phyloP scores from a whole-genome alignment of 2,329 filamentous ascomycete genomes.

The Coniochaeta sp. region DNA sequence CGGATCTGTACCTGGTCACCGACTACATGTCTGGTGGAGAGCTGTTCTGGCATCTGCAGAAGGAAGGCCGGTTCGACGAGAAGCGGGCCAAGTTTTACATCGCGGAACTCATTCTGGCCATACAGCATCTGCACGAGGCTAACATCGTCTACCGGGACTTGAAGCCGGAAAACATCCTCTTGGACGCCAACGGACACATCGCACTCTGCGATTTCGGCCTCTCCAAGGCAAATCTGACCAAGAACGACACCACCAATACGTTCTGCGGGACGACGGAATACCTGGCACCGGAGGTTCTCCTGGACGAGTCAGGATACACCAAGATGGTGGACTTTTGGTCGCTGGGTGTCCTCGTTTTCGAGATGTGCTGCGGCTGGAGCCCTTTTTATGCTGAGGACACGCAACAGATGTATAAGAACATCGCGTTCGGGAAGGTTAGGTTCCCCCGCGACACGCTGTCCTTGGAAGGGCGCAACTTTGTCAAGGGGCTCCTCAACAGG shows the following conservation, averaged over 20 bases:
- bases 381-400: conserved; percentile 99
- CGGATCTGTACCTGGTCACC: conserved; percentile 95
- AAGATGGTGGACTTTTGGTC: conserved; percentile 99
- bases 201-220: conserved; percentile 95
- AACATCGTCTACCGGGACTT: conserved; percentile 97
- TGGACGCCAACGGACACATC: conserved; percentile 97
- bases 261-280: conserved; percentile 99
- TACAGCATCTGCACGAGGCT: conserved; percentile 92
- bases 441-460: conserved; percentile 94
- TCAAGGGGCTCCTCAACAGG: conserved; percentile 93
- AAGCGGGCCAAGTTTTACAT: conserved; percentile 97
- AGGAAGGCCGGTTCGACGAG: conserved; percentile 93
- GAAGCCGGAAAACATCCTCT: conserved; percentile 94
- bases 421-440: conserved; percentile 95
- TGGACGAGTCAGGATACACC: conserved; percentile 96
- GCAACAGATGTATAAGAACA: conserved; percentile 99
- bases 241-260: conserved; percentile 97
- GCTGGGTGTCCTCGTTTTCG: conserved; percentile 91
- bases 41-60: conserved; percentile 97
- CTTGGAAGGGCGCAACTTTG: conserved; percentile 92
- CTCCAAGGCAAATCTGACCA: conserved; percentile 93
- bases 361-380: conserved; percentile 99
- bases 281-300: conserved; percentile 85
- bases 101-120: conserved; percentile 88
- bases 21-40: conserved; percentile 99